Evolutionary conservation across 1,284 basidiomycete genomes (phyloP).

Genomic region (Tetrapyrgos nigripes): DNA sequence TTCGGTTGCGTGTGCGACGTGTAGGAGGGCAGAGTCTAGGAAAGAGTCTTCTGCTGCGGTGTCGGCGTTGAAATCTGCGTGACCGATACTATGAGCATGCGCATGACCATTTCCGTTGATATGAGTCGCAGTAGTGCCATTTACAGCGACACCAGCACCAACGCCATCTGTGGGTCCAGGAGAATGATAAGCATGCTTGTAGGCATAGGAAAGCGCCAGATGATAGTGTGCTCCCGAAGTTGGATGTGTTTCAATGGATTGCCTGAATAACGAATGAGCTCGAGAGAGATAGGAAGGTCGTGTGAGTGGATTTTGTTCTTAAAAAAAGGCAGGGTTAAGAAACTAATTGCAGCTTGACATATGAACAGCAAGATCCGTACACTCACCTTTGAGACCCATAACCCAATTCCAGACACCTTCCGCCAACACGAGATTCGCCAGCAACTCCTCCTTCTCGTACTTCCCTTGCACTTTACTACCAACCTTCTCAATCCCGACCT

Average conservation of each 20-base stretch:
- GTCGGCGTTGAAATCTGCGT: background rate
- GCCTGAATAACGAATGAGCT: slow-evolving; percentile 64
- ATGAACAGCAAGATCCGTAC: background rate
- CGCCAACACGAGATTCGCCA: slow-evolving; percentile 64
- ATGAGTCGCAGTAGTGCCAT: too few species aligned
- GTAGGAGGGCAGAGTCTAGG: slow-evolving; percentile 1
- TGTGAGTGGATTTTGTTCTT: slow-evolving; percentile 70
- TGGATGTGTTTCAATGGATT: slow-evolving; percentile 60
- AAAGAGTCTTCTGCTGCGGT: background rate
- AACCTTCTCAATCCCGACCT: slow-evolving; percentile 49
- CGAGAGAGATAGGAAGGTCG: slow-evolving; percentile 65
- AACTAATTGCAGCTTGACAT: background rate
- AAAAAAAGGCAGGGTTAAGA: background rate
- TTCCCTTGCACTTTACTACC: slow-evolving; percentile 21
- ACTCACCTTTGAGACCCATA: slow-evolving; percentile 66
- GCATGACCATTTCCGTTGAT: too few species aligned
- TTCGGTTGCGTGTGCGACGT: slow-evolving; percentile 9
- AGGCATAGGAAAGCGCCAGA: slow-evolving; percentile 79
- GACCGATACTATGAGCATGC: too few species aligned
- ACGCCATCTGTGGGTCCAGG: background rate
- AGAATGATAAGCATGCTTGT: slow-evolving; percentile 28
- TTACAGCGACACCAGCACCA: slow-evolving; percentile 67
- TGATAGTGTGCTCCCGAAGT: slow-evolving; percentile 79
- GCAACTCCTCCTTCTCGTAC: too few species aligned
- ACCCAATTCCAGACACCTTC: slow-evolving; percentile 71